Evolutionary conservation across 495 filamentous ascomycete genomes (phyloP), one percentile per base, ranked within the genome.

Genomic region (Lepidopterella palustris): DNA sequence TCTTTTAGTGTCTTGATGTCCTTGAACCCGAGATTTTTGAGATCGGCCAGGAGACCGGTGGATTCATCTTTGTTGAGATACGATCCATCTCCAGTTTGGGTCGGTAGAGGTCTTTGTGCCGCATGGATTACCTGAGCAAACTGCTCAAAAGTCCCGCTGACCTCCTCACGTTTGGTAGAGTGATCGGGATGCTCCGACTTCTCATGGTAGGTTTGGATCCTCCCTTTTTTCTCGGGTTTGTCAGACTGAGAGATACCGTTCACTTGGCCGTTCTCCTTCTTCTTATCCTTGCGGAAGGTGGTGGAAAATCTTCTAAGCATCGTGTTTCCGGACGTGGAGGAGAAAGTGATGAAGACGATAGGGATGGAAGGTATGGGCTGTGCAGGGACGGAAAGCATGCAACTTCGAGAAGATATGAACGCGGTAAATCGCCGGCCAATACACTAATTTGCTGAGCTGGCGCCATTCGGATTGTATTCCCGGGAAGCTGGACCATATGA

Each of bases 81-180:
- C 13, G 80, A 78, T 42, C 86, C 86, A 69, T 84, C 80, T 24
- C 61, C 61, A 15, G 57, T 60, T 27, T 59, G 45, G 56, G 77
- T 82, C 0, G 89, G 86, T 59, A 88, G 66, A 25, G 89, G 87
- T 51, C 81, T 77, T 48, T 78, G 77, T 29, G 80, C 82, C 27
- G 86, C 82, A 51, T 84, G 80, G 49, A 90, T 79, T 20, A 89
- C 63, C 60, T 88, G 84, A 13, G 77, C 79, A 72, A 83, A 83
- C 61, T 80, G 76, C 53, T 81, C 76, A 55, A 89, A 86, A 11
- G 80, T 77, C 18, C 75, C 68, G 23, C 65, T 68, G 42, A 82
- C 71, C 9, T 73, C 76, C 52, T 77, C 54, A 13, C 62, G 29
- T 63, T 72, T 51, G 67, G 61, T n/a, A 71, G 63, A 47, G 65